These are phyloP conservation scores for Fusarium paranaense DNA, from an alignment of 2,329 filamentous ascomycete species.

Conservation along the genomic window DNA sequence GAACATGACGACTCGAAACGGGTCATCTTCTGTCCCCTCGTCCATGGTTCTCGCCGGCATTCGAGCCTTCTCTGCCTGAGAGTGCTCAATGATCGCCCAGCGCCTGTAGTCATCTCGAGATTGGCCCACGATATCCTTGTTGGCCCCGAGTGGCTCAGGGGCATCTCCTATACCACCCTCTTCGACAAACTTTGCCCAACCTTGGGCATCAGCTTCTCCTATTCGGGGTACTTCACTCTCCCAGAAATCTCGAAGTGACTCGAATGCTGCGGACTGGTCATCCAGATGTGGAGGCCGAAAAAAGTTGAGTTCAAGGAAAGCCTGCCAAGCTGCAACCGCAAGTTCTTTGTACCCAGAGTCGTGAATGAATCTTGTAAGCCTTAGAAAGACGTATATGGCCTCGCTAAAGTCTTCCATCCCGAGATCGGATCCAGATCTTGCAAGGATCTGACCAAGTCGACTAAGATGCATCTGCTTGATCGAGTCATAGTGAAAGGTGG, in stretches of 20 bases:
- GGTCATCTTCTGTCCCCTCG: conserved; percentile 80
- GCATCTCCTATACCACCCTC: conserved; percentile 52
- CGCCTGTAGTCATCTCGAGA: conserved; percentile 61
- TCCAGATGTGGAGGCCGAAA: conserved; percentile 61
- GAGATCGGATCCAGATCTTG: conserved; percentile 5
- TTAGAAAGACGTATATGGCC: conserved; percentile 76
- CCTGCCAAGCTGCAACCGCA: conserved; percentile 86
- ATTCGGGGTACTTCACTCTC: conserved; percentile 84
- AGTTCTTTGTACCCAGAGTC: conserved; percentile 84
- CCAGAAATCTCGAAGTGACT: conserved; percentile 81
- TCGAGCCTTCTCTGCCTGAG: conserved; percentile 58
- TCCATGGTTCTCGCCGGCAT: conserved; percentile 81
- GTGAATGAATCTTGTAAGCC: conserved; percentile 78
- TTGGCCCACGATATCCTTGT: background rate
- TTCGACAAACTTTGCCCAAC: conserved; percentile 73
- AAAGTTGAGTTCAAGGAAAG: conserved; percentile 77
- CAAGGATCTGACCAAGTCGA: conserved; percentile 53
- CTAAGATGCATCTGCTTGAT: conserved; percentile 70
- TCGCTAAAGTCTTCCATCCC: conserved; percentile 40
- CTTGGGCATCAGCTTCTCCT: conserved; percentile 77
- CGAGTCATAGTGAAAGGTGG: conserved; percentile 75
- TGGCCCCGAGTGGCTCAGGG: conserved; percentile 50
- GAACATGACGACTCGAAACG: conserved; percentile 84
- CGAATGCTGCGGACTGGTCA: conserved; percentile 43
- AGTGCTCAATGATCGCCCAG: conserved; percentile 68